Base-by-base conservation (phyloP, 352 stramenopile genomes). In the Pythium diclinum region DNA sequence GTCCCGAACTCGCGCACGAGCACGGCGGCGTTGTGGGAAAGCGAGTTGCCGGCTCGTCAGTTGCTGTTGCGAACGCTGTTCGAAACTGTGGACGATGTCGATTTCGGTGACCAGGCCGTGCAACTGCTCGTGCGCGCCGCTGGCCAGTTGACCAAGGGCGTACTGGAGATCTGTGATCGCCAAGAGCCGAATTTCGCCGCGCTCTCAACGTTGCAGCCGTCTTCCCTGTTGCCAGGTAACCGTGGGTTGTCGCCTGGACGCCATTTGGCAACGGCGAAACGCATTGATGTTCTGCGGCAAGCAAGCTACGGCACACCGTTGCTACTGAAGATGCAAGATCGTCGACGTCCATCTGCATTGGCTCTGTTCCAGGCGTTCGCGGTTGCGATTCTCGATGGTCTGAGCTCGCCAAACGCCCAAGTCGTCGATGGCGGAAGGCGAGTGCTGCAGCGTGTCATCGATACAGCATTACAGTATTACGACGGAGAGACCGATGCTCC, bases 251-350 rank as follows among this genome's bases (percentile, higher is more conserved):
- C 87, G 13, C 87, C 84, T 36, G 86, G 86, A 10, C 73, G 84
- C 13, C 83, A 93, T 62, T 75, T 95, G 40, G 84, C 84, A 13
- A 94, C 86, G 9, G 81, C 81, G 32, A 90, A 87, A 52, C 77
- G 87, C 3, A 92, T 95, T 32, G 81, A 95, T 59, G 86, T 82
- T 21, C 68, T 94, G 23, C 81, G 85, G 3, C 73, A 93, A 61
- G 85, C 87, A 1, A 74, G 78, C 4, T 93, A 94, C 55, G 87
- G 87, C 2, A 72, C 79, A n/a, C 69, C 87, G 4, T 68, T 75
- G 47, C 80, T 94, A 46, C 58, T 71, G 3, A 72, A 16, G 19
- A 34, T 32, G 6, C 49, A 91, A 49, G 69, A 73, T 44, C 33
- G 42, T 21, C 68, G 82, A 30, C 47, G 47, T 10, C 47, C 47